Conservation (phyloP, 106 monocot genomes). For the Dioscorea dumetorum region DNA sequence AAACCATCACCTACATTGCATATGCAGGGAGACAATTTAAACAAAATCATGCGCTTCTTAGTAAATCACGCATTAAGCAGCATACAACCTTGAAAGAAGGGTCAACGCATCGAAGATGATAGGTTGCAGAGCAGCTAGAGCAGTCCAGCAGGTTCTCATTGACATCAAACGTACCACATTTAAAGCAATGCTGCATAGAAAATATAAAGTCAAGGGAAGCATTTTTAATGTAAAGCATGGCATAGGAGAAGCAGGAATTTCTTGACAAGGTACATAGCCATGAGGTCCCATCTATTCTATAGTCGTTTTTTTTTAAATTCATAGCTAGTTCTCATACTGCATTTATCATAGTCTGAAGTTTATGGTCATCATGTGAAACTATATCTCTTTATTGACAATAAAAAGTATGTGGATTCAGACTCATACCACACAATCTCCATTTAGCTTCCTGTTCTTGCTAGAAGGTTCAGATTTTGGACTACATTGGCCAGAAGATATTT, state of each 20-base stretch:
- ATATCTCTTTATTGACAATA: too few relatives aligned
- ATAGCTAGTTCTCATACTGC: too few relatives aligned
- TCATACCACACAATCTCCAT: constrained; percentile 10
- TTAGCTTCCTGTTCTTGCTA: neutral
- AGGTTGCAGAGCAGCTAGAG: constrained; percentile 7
- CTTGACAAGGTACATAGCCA: too few relatives aligned
- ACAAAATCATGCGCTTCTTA: constrained; percentile 7
- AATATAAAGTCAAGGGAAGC: neutral
- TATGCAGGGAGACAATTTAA: neutral
- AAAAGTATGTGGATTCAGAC: neutral
- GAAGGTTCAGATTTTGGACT: constrained; percentile 3
- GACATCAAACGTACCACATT: constrained; percentile 11
- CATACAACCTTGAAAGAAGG: constrained; percentile 7
- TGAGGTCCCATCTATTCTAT: too few relatives aligned
- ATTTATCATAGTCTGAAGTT: too few relatives aligned
- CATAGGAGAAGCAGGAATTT: too few relatives aligned
- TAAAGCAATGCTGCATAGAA: constrained; percentile 12
- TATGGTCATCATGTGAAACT: too few relatives aligned
- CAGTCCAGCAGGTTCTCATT: constrained; percentile 9
- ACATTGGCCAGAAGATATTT: neutral
- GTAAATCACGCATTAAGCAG: too few relatives aligned
- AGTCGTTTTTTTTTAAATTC: too few relatives aligned
- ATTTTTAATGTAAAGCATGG: neutral
- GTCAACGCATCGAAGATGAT: constrained; percentile 18
- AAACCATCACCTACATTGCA: neutral